phyloP scores from a whole-genome alignment of 805 yeast species.

The Schwanniomyces polymorphus region DNA sequence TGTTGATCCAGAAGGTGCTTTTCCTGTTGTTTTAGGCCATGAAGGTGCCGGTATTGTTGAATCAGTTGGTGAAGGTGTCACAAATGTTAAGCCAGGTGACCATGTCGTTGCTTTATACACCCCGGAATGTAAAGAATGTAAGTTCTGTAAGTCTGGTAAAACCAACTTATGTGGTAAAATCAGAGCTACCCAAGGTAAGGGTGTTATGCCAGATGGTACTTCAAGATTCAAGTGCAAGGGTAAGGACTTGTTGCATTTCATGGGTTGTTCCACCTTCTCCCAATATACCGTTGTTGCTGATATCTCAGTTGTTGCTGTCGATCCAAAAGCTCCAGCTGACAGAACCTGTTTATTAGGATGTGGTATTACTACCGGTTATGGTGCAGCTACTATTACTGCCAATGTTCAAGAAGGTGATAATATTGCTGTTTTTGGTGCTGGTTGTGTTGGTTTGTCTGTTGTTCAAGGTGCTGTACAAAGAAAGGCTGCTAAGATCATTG shows the following conservation, averaged over 20 bases:
- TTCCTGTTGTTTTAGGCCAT: conserved; percentile 93
- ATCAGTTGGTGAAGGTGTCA: conserved; percentile 91
- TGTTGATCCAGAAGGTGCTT: conserved; percentile 92
- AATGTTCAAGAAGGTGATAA: conserved; percentile 87
- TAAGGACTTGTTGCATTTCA: conserved; percentile 81
- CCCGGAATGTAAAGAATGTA: conserved; percentile 94
- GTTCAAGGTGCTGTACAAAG: conserved; percentile 91
- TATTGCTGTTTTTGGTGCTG: conserved; percentile 97
- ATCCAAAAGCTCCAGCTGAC: conserved; percentile 79
- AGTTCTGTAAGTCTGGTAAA: conserved; percentile 92
- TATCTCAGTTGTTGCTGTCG: conserved; percentile 91
- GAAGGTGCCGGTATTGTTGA: conserved; percentile 99
- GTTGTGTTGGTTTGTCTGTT: conserved; percentile 94
- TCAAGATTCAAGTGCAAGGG: conserved; percentile 86
- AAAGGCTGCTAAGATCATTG: conserved; percentile 79
- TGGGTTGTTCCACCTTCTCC: conserved; percentile 98
- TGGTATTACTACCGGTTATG: conserved; percentile 98
- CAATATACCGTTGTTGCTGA: conserved; percentile 98
- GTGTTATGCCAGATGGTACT: conserved; percentile 99
- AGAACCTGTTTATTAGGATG: conserved; percentile 93
- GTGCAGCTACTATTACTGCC: conserved; percentile 95
- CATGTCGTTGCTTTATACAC: conserved; percentile 92
- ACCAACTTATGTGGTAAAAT: conserved; percentile 95
- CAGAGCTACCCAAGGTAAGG: conserved; percentile 97
- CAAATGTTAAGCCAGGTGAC: conserved; percentile 88